Evolutionary conservation across 306 rosid species (phyloP).

Genomic region (Quercus suber): DNA sequence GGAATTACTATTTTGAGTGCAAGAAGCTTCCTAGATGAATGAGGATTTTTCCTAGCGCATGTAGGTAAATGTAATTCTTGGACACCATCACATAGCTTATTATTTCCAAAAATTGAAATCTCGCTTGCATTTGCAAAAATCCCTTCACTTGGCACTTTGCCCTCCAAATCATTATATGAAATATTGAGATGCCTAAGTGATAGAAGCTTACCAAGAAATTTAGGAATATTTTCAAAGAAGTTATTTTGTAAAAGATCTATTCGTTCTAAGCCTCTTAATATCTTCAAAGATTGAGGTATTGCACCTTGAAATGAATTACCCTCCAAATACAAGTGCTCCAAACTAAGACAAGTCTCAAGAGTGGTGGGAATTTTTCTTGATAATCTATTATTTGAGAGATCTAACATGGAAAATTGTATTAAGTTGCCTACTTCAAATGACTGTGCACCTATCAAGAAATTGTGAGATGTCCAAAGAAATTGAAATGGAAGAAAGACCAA

Average conservation of each 20-base stretch:
- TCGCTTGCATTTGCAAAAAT: conserved; percentile 26
- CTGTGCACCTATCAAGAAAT: conserved; percentile 28
- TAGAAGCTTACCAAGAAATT: conserved; percentile 21
- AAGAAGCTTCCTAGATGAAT: neutral
- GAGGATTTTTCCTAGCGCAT: conserved; percentile 18
- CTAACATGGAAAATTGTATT: conserved; percentile 14
- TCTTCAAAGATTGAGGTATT: conserved; percentile 28
- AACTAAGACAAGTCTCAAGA: conserved; percentile 30
- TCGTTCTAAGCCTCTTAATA: conserved; percentile 32
- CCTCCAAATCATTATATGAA: conserved; percentile 36
- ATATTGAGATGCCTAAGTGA: conserved; percentile 25
- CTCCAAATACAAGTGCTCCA: conserved; percentile 27
- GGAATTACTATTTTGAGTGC: conserved; percentile 16
- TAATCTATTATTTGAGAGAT: conserved; percentile 32
- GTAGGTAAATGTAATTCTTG: conserved; percentile 27
- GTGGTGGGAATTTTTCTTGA: conserved; percentile 35
- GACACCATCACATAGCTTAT: conserved; percentile 31
- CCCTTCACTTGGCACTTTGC: conserved; percentile 31
- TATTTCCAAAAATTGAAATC: conserved; percentile 31
- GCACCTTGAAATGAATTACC: conserved; percentile 36
- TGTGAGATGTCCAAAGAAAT: conserved; percentile 36
- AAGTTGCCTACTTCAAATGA: conserved; percentile 36
- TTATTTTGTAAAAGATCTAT: conserved; percentile 35
- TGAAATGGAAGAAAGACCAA: conserved; percentile 34
- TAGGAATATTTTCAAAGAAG: conserved; percentile 36